Evolutionary conservation across 352 stramenopile genomes (phyloP).

Genomic region (Phytophthora cactorum): DNA sequence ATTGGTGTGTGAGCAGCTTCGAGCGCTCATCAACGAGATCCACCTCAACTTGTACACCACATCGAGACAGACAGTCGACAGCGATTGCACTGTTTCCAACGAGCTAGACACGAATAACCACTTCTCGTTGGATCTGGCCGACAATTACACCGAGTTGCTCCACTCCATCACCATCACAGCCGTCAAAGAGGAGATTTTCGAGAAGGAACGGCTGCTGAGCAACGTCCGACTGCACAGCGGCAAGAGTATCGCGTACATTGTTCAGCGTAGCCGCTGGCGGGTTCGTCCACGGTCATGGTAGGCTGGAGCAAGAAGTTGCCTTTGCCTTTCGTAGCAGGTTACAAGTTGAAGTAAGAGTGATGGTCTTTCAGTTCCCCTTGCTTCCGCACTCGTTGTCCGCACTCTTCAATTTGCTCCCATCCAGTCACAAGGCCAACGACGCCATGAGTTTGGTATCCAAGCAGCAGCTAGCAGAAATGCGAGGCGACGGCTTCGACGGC

Average conservation of each 20-base stretch:
- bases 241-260: slow-evolving; percentile 12
- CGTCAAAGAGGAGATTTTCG: slow-evolving; percentile 26
- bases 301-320: neutral
- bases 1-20: slow-evolving; percentile 22
- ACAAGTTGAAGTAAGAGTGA: slow-evolving; percentile 36
- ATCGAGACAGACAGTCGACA: neutral
- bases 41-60: neutral
- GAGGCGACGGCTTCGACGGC: slow-evolving; percentile 3
- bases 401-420: slow-evolving; percentile 19
- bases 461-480: neutral
- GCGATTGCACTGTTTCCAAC: neutral
- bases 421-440: slow-evolving; percentile 3
- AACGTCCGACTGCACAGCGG: slow-evolving; percentile 16
- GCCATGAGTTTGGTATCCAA: slow-evolving; percentile 12
- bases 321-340: neutral
- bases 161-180: slow-evolving; percentile 19
- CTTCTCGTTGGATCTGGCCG: neutral
- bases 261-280: slow-evolving; percentile 15
- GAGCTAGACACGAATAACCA: neutral
- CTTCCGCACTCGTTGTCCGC: slow-evolving; percentile 8
- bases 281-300: slow-evolving; percentile 22
- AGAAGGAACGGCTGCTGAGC: slow-evolving; percentile 12
- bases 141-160: slow-evolving; percentile 17
- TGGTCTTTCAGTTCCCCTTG: slow-evolving; percentile 26
- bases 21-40: slow-evolving; percentile 16